Percentiles rank a stretch among this genome's conserved stretches.
Conservation (phyloP, 305 asterid genomes). For the Fraxinus baroniana region DNA sequence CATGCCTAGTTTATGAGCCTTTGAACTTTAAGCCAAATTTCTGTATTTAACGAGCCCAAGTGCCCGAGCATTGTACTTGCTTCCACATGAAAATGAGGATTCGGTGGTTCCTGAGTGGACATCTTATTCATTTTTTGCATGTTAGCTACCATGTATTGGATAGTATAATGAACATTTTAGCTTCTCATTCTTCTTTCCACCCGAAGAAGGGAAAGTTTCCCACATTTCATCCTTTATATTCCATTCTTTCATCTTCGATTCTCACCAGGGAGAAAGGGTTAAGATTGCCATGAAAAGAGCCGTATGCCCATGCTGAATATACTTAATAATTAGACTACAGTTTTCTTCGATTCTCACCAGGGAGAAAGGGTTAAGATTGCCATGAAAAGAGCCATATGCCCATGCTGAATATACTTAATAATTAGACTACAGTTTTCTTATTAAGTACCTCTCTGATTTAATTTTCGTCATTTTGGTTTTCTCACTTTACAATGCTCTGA, state of each 20-base stretch:
- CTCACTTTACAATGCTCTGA: constrained; percentile 3
- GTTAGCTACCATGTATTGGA: background rate
- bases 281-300: background rate
- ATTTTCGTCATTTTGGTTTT: background rate
- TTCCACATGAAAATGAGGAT: background rate
- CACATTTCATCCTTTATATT: background rate
- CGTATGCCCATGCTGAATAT: background rate
- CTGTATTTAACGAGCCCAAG: background rate
- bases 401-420: background rate
- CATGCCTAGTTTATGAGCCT: background rate
- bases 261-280: background rate
- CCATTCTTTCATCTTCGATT: background rate
- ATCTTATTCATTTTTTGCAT: background rate
- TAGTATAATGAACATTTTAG: background rate
- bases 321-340: background rate
- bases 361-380: background rate
- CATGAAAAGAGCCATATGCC: background rate
- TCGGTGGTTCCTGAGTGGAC: background rate
- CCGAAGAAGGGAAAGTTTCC: background rate
- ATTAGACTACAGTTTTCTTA: background rate
- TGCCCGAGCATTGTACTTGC: background rate
- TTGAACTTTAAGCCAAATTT: background rate
- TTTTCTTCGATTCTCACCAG: background rate
- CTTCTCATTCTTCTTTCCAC: background rate
- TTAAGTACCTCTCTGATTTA: background rate